phyloP scores from a whole-genome alignment of 208 protist genomes.

The Tritrichomonas foetus region DNA sequence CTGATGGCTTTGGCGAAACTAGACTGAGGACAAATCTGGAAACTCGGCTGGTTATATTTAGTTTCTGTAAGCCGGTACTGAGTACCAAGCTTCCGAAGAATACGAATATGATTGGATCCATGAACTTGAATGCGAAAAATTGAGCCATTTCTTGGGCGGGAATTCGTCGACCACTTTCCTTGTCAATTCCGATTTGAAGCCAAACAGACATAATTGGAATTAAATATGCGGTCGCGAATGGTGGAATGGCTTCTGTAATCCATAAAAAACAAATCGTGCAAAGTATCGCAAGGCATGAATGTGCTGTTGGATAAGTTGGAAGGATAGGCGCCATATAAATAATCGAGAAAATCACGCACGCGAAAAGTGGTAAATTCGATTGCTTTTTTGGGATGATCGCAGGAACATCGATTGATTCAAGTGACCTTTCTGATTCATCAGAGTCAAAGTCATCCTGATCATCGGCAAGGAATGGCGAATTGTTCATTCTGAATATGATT shows the following conservation, averaged over 20 bases:
- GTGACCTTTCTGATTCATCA: too few relatives aligned
- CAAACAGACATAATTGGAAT: background rate
- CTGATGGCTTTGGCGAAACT: background rate
- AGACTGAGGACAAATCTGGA: background rate
- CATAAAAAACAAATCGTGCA: background rate
- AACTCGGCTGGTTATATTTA: background rate
- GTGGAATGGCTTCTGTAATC: slow-evolving; percentile 20
- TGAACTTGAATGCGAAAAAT: background rate
- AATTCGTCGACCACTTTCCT: background rate
- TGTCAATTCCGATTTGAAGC: background rate
- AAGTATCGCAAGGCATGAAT: background rate
- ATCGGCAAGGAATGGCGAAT: too few relatives aligned
- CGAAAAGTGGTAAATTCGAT: background rate
- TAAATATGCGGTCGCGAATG: background rate
- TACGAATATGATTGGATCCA: slow-evolving; percentile 24
- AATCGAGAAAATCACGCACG: background rate
- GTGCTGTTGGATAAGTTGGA: background rate
- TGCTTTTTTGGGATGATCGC: too few relatives aligned
- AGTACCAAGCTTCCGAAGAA: background rate
- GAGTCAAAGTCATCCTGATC: too few relatives aligned
- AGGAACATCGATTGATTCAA: too few relatives aligned
- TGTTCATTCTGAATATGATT: too few relatives aligned
- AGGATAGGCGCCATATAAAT: background rate
- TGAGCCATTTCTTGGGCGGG: background rate
- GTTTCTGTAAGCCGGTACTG: background rate